A percentile compares a stretch with the other conserved stretches of the same genome.
Evolutionary conservation across 768 basidiomycete genomes (phyloP).

Genomic region (Lactifluus volemus): DNA sequence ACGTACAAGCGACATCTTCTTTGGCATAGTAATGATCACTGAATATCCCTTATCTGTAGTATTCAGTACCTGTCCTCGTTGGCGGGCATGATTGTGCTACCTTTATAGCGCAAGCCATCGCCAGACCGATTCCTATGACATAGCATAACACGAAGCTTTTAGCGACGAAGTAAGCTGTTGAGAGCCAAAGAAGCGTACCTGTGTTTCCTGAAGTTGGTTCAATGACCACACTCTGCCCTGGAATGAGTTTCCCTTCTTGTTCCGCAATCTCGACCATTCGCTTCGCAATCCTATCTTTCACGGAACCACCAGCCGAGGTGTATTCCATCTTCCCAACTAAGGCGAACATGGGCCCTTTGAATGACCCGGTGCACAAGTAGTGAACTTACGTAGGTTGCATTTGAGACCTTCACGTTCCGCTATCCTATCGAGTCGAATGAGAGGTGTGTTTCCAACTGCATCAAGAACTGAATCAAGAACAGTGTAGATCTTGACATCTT

Average conservation of each 20-base stretch:
- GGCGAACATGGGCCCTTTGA: background rate
- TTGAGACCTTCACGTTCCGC: constrained; percentile 64
- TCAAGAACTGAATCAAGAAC: constrained; percentile 75
- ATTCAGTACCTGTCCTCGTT: constrained; percentile 49
- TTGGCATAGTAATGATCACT: constrained; percentile 82
- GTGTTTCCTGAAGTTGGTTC: constrained; percentile 96
- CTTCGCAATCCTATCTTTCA: constrained; percentile 95
- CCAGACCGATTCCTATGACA: constrained; percentile 66
- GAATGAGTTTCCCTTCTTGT: constrained; percentile 71
- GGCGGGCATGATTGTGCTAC: constrained; percentile 34
- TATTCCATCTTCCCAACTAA: constrained; percentile 87
- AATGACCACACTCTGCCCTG: constrained; percentile 85
- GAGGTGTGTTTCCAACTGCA: constrained; percentile 85
- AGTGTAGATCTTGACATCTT: constrained; percentile 38
- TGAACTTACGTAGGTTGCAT: constrained; percentile 77
- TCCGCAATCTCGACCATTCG: constrained; percentile 97
- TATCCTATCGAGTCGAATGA: constrained; percentile 78
- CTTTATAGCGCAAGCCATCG: constrained; percentile 90
- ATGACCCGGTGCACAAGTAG: background rate
- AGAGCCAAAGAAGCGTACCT: constrained; percentile 38
- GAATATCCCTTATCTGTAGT: constrained; percentile 66
- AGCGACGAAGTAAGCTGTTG: background rate
- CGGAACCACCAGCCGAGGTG: constrained; percentile 84
- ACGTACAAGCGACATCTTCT: constrained; percentile 84
- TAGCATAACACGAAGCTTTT: background rate